phyloP scores from a whole-genome alignment of 1,139 yeast genomes.

The Suhomyces ambrosiae region DNA sequence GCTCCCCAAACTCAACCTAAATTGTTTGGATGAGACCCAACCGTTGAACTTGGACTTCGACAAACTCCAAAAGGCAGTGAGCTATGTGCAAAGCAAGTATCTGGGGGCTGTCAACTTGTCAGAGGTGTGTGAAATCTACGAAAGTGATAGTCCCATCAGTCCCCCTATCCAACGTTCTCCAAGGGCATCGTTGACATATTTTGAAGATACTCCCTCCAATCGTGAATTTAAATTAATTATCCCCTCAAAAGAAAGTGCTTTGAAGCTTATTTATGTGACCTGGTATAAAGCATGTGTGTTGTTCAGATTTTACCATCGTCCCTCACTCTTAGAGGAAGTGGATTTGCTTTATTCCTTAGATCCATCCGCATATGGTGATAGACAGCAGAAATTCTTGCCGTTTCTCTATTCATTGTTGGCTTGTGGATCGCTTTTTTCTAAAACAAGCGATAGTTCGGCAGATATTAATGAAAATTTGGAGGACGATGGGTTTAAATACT shows the following conservation, averaged over 20 bases:
- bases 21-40: constrained; percentile 34
- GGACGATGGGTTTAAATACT: constrained; percentile 82
- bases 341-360: constrained; percentile 59
- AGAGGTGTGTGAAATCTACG: constrained; percentile 25
- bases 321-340: constrained; percentile 67
- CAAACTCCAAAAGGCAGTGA: constrained; percentile 30
- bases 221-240: constrained; percentile 64
- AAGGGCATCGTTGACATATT: constrained; percentile 21
- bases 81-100: constrained; percentile 26
- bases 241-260: constrained; percentile 75
- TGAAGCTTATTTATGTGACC: constrained; percentile 70
- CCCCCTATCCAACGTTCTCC: constrained; percentile 6
- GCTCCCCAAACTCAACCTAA: constrained; percentile 51
- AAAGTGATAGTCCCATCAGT: constrained; percentile 22
- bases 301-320: constrained; percentile 83
- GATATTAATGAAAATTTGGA: constrained; percentile 52
- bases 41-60: constrained; percentile 38
- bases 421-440: constrained; percentile 69
- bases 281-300: constrained; percentile 88
- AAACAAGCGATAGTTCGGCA: constrained; percentile 37
- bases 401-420: constrained; percentile 63
- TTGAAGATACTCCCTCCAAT: constrained; percentile 24
- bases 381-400: constrained; percentile 78
- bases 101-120: constrained; percentile 15
- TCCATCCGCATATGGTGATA: constrained; percentile 66